These are phyloP conservation scores for Colletotrichum tamarilloi DNA, from an alignment of 2,329 filamentous ascomycete species.

Conservation along the genomic window DNA sequence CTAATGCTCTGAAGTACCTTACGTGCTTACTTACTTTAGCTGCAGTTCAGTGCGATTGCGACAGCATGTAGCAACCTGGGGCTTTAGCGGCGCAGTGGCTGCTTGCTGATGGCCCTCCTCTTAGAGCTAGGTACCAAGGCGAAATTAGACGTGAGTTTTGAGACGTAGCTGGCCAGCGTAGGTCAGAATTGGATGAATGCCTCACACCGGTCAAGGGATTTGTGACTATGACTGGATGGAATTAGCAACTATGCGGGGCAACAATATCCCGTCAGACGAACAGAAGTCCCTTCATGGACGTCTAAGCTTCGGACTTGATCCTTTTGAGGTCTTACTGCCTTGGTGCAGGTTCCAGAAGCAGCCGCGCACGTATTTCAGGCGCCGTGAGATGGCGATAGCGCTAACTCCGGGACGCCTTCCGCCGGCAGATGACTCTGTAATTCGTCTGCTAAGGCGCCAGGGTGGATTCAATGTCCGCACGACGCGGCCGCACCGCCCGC, in stretches of 20 bases:
- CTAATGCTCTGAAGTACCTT: no score
- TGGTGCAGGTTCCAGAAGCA: background rate
- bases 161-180: background rate
- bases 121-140: no score
- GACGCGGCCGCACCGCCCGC: background rate
- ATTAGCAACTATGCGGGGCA: background rate
- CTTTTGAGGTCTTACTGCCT: background rate
- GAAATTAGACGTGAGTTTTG: no score
- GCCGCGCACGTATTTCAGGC: background rate
- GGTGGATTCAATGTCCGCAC: background rate
- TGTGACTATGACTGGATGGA: background rate
- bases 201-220: background rate
- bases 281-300: background rate
- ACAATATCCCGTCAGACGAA: background rate
- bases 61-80: background rate
- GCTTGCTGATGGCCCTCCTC: background rate
- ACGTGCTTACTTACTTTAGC: background rate
- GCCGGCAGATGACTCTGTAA: background rate
- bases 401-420: conserved; percentile 18
- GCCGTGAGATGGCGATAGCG: conserved; percentile 11
- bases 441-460: background rate
- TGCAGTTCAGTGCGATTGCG: background rate
- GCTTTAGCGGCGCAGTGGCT: background rate
- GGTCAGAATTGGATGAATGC: background rate
- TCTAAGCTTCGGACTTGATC: background rate